Conservation (phyloP, 495 filamentous ascomycete genomes). For the Podospora pseudoanserina region DNA sequence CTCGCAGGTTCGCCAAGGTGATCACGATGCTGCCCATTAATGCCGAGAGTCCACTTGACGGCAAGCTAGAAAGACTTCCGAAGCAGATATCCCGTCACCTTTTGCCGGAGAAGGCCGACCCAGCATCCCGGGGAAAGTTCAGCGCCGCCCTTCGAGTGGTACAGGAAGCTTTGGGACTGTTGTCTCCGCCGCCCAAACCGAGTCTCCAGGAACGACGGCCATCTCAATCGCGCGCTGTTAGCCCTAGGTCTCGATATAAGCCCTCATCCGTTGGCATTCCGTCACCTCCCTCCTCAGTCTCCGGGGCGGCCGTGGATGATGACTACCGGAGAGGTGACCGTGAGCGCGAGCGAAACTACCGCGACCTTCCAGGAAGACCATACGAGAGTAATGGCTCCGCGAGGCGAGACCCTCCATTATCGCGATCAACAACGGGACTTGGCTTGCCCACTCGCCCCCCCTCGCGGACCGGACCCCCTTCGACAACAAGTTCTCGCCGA, state of each 20-base stretch:
- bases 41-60: conserved; percentile 52
- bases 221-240: conserved; percentile 1
- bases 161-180: conserved; percentile 24
- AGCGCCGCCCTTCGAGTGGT: conserved; percentile 27
- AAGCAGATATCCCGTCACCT: conserved; percentile 72
- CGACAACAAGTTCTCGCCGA: not conserved
- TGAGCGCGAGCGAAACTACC: conserved; percentile 12
- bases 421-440: not conserved
- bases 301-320: not conserved
- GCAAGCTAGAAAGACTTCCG: conserved; percentile 70
- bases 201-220: not conserved
- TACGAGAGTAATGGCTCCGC: conserved; percentile 18
- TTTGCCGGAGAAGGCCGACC: conserved; percentile 52
- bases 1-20: conserved; percentile 67
- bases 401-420: conserved; percentile 7
- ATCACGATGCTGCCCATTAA: conserved; percentile 72
- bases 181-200: not conserved
- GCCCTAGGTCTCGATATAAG: conserved; percentile 13
- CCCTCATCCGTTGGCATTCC: conserved; percentile 6
- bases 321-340: conserved; percentile 4
- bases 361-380: conserved; percentile 7
- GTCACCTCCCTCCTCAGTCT: conserved; percentile 7
- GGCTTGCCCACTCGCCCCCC: not conserved
- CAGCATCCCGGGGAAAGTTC: conserved; percentile 26
- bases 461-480: conserved; percentile 4